phyloP scores from a whole-genome alignment of 768 basidiomycete genomes.

The Panellus pusillus region DNA sequence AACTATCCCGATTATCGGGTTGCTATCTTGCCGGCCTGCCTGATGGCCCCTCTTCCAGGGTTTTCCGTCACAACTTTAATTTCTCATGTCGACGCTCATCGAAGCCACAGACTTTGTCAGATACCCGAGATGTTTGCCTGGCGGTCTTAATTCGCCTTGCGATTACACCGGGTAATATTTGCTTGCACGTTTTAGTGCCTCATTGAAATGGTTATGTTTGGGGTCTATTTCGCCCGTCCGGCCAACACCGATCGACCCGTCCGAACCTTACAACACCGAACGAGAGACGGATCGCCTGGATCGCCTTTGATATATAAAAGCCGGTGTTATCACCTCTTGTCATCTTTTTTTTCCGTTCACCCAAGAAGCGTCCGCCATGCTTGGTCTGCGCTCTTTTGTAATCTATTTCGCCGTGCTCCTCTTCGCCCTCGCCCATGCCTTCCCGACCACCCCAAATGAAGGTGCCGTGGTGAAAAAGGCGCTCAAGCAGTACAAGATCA shows the following conservation, averaged over 20 bases:
- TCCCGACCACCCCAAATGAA: constrained; percentile 22
- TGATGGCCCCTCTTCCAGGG: no score
- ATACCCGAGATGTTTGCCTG: not conserved
- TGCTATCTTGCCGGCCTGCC: no score
- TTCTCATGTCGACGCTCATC: not conserved
- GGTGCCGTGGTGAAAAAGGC: constrained; percentile 16
- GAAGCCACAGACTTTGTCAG: not conserved
- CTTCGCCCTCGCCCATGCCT: constrained; percentile 22
- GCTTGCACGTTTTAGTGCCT: no score
- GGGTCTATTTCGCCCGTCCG: no score
- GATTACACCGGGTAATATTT: no score
- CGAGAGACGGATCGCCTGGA: not conserved
- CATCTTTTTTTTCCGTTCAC: no score
- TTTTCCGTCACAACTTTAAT: not conserved
- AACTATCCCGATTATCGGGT: no score
- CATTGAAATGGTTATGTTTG: no score
- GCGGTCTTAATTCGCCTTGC: not conserved
- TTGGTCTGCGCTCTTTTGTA: constrained; percentile 16
- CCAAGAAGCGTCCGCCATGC: not conserved
- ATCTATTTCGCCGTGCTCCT: constrained; percentile 26
- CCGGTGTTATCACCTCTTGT: no score
- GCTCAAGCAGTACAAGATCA: constrained; percentile 29
- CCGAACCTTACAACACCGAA: no score
- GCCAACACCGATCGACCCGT: no score
- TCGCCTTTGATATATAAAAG: not conserved